Conservation (phyloP, 2,329 filamentous ascomycete genomes). For the Aureobasidium sp. region DNA sequence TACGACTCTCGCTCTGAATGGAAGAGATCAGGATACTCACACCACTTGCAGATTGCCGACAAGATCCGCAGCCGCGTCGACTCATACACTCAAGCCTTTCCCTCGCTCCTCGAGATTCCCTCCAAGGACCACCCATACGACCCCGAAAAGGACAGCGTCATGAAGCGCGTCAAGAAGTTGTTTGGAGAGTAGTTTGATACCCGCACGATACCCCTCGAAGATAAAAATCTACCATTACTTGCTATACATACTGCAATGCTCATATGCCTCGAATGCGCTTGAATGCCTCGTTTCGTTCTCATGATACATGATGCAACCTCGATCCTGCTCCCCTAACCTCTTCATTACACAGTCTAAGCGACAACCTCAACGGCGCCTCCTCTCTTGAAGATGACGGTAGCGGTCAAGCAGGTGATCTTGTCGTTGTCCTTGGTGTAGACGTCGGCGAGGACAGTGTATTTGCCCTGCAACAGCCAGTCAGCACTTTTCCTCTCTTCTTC, state of each 20-base stretch:
- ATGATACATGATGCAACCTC: conserved; percentile 4
- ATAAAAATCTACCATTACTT: neutral
- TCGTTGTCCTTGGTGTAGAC: conserved; percentile 70
- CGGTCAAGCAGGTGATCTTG: conserved; percentile 81
- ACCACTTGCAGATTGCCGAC: conserved; percentile 67
- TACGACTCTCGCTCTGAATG: conserved; percentile 37
- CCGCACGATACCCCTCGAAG: conserved; percentile 1
- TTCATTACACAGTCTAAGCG: neutral
- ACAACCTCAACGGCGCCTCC: conserved; percentile 22
- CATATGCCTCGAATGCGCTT: neutral
- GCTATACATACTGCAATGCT: neutral
- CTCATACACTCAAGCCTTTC: conserved; percentile 88
- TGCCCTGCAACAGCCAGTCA: conserved; percentile 78
- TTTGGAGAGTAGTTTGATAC: conserved; percentile 54
- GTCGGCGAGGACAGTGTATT: conserved; percentile 82
- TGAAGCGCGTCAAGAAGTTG: conserved; percentile 73
- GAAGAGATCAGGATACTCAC: neutral
- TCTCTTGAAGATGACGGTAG: conserved; percentile 58
- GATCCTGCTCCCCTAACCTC: neutral
- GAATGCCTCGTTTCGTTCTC: neutral
- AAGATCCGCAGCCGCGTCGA: conserved; percentile 87
- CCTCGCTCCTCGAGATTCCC: conserved; percentile 91
- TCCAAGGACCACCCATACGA: conserved; percentile 99
- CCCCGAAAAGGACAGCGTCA: conserved; percentile 95
- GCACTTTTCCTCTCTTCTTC: conserved; percentile 70